A percentile compares a stretch with the other conserved stretches of the same genome.
phyloP scores from a whole-genome alignment of 1,284 basidiomycete genomes.

The Fomitopsis betulina region DNA sequence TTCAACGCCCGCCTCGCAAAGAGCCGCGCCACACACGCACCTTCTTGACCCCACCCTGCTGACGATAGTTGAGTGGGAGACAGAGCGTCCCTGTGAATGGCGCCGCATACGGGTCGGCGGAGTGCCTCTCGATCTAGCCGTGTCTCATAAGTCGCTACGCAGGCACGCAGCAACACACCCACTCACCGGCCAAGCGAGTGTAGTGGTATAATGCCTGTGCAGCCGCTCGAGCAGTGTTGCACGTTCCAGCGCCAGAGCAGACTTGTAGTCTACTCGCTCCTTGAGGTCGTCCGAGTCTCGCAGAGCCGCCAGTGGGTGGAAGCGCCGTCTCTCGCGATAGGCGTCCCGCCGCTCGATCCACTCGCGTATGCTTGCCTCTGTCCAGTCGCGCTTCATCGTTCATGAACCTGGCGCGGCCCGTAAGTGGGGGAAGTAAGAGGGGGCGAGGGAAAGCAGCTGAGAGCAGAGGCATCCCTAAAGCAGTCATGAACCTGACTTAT shows the following conservation, averaged over 20 bases:
- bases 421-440: too few relatives aligned
- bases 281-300: background rate
- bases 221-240: background rate
- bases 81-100: conserved; percentile 4
- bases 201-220: background rate
- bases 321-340: background rate
- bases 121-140: conserved; percentile 4
- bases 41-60: background rate
- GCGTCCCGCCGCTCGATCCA: background rate
- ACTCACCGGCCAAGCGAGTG: background rate
- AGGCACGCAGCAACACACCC: background rate
- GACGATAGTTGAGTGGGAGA: background rate
- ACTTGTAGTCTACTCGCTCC: background rate
- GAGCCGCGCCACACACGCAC: background rate
- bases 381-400: background rate
- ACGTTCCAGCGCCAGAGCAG: background rate
- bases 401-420: too few relatives aligned
- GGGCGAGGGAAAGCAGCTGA: too few relatives aligned
- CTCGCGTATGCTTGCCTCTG: background rate
- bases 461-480: too few relatives aligned
- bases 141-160: background rate
- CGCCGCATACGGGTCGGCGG: conserved; percentile 1
- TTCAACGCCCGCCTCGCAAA: background rate
- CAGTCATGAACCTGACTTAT: too few relatives aligned
- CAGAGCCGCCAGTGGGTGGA: background rate